A percentile compares a stretch with the other conserved stretches of the same genome.
phyloP scores from a whole-genome alignment of 1,139 yeast species.

The Geotrichum macrosporum region DNA sequence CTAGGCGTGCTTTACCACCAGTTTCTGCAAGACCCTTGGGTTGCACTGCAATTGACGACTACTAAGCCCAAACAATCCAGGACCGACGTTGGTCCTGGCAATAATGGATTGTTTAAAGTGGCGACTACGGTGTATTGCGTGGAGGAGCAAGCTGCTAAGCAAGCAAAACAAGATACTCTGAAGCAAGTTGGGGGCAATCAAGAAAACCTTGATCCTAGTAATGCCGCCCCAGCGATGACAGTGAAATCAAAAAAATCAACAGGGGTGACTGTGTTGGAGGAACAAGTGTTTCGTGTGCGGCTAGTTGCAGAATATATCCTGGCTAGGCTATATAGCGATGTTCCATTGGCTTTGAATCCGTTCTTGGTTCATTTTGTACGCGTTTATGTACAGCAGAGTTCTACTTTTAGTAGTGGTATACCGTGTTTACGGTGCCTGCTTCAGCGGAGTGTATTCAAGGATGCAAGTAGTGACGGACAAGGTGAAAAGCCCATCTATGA shows the following conservation, averaged over 20 bases:
- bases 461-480: background rate
- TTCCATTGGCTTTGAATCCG: conserved; percentile 5
- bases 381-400: conserved; percentile 6
- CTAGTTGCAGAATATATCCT: conserved; percentile 14
- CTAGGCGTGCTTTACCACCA: conserved; percentile 18
- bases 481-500: too few relatives aligned
- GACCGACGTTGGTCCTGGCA: background rate
- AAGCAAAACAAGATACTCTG: background rate
- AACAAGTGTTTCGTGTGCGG: background rate
- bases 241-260: too few relatives aligned
- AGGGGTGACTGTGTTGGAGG: too few relatives aligned
- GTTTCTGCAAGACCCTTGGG: conserved; percentile 14
- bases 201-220: background rate
- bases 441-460: background rate
- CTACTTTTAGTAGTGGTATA: too few relatives aligned
- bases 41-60: conserved; percentile 7
- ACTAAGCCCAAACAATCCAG: too few relatives aligned
- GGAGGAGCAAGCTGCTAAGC: background rate
- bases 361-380: conserved; percentile 16
- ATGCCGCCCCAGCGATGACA: background rate
- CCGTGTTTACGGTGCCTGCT: background rate
- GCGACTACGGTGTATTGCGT: conserved; percentile 5
- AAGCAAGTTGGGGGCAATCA: background rate
- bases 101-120: background rate
- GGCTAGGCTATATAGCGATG: conserved; percentile 11